These are phyloP conservation scores for Leccinum uliginosum DNA, from an alignment of 768 basidiomycete genomes.

Conservation along the genomic window DNA sequence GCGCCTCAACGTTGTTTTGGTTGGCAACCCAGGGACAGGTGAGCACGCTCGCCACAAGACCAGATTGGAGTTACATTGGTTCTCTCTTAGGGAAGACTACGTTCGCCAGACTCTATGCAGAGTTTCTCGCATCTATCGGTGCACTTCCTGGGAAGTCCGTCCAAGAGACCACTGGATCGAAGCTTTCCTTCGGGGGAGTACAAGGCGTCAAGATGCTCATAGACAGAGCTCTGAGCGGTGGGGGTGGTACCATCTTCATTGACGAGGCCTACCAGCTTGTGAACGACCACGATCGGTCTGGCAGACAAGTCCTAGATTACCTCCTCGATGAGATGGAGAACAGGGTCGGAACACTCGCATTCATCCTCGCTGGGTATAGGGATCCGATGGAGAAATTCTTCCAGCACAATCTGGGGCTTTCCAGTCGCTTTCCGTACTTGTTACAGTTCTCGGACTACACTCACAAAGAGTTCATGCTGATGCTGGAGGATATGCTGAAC, in stretches of 20 bases:
- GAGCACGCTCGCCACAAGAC: not conserved
- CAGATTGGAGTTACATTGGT: not conserved
- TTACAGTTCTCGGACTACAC: not conserved
- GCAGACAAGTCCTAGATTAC: not conserved
- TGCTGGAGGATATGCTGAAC: not conserved
- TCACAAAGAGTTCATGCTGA: not conserved
- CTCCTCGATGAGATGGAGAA: not conserved
- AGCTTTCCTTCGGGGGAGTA: not conserved
- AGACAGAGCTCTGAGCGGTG: not conserved
- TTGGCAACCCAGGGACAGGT: not conserved
- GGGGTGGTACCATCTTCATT: not conserved
- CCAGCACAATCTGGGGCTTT: not conserved
- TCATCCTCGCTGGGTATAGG: not conserved
- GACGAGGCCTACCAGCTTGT: not conserved
- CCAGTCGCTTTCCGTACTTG: not conserved
- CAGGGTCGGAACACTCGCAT: not conserved
- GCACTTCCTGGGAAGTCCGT: not conserved
- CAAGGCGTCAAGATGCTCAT: not conserved
- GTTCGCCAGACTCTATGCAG: not conserved
- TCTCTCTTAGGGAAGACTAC: not conserved
- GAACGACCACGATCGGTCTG: not conserved
- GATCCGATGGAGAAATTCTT: not conserved
- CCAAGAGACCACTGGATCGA: not conserved
- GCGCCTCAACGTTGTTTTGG: not conserved
- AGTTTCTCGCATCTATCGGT: not conserved